Base-by-base conservation (phyloP, 139 green algal genomes). In the Desmodesmus armatus region DNA sequence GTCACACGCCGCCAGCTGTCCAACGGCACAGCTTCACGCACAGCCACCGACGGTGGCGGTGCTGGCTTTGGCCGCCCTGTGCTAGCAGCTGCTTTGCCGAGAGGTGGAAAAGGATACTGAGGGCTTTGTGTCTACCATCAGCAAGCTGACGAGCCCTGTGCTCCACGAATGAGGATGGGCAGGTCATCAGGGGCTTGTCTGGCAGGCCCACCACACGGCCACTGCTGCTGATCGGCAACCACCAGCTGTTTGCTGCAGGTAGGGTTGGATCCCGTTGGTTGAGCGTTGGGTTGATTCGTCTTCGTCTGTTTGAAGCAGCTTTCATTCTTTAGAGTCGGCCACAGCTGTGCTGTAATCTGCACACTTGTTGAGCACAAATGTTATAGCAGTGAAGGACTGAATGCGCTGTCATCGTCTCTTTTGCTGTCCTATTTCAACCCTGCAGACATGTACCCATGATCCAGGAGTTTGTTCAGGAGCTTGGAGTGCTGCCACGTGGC, bases 151-250 rank as follows among this genome's bases (percentile, higher is more conserved):
- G n/a, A 93, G 86, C 73, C 96, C 96, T 0, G 92, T 99, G 4
- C 98, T 94, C 85, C 60, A 98, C 94, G 0, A 63, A 40, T 4
- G 65, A 78, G 5, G 91, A 93, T 11, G 92, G 93, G 39, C 74
- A 75, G 27, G 41, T 72, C n/a, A 29, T 86, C 72, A 35, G 62
- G 53, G 87, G 89, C 0, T 67, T 92, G 53, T 86, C 39, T 37
- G 77, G 53, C 9, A 76, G 88, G 67, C 53, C 81, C 88, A 40
- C 66, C 60, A 19, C 93, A 67, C 85, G 93, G 29, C 95, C 95
- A 0, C 43, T 98, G 37, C 89, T 98, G 84, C 92, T 98, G 49
- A 93, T 99, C 39, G 96, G 97, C 81, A 99, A 99, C 90, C 97
- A 99, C 91, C 95, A 98, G 82, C 93, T 93, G 3, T 92, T 96